Evolutionary conservation across 495 filamentous ascomycete genomes (phyloP).

Genomic region (Talaromyces borbonicus): DNA sequence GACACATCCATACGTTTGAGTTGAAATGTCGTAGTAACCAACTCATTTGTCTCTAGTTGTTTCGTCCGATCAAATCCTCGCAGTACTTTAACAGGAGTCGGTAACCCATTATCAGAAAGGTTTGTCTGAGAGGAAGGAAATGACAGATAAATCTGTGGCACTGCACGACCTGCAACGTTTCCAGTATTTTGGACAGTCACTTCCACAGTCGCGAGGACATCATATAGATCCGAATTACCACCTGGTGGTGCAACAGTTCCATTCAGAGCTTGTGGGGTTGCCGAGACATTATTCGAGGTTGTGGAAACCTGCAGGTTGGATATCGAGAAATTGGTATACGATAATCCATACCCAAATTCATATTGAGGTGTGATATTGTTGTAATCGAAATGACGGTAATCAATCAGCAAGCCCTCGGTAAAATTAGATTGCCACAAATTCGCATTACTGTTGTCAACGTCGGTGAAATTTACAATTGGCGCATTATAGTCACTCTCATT

Average conservation of each 20-base stretch:
- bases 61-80: slow-evolving; percentile 51
- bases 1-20: slow-evolving; percentile 53
- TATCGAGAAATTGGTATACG: slow-evolving; percentile 8
- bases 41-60: slow-evolving; percentile 25
- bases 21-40: slow-evolving; percentile 37
- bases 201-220: slow-evolving; percentile 37
- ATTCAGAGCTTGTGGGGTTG: background rate
- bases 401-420: slow-evolving; percentile 63
- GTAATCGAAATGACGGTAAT: slow-evolving; percentile 64
- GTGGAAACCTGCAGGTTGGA: background rate
- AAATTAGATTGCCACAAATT: slow-evolving; percentile 31
- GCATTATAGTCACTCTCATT: slow-evolving; percentile 45
- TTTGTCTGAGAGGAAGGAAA: slow-evolving; percentile 26
- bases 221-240: slow-evolving; percentile 46
- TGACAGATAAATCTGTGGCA: slow-evolving; percentile 55
- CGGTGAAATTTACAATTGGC: slow-evolving; percentile 55
- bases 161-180: slow-evolving; percentile 34
- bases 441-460: slow-evolving; percentile 53
- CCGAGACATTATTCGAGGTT: background rate
- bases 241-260: slow-evolving; percentile 19
- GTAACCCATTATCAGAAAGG: background rate
- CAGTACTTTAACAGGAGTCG: slow-evolving; percentile 19
- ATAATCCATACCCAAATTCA: slow-evolving; percentile 5
- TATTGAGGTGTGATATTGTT: slow-evolving; percentile 1
- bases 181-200: slow-evolving; percentile 50